Evolutionary conservation across 208 protist species (phyloP).

Genomic region (Vickermania ingenoplastis): DNA sequence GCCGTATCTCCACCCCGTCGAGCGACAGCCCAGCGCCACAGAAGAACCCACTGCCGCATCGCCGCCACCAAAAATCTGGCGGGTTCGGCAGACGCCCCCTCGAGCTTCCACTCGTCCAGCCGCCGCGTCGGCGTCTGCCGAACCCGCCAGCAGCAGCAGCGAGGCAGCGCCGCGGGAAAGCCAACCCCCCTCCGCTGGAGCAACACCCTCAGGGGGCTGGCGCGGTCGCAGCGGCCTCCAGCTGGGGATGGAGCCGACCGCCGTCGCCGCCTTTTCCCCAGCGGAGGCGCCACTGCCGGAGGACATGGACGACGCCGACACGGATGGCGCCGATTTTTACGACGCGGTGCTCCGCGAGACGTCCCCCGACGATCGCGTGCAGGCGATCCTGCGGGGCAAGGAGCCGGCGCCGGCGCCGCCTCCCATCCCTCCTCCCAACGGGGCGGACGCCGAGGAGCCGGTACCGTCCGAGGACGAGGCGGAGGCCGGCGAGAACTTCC

Average conservation of each 20-base stretch:
- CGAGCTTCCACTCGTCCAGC: background rate
- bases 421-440: background rate
- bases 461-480: background rate
- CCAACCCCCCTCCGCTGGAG: too few relatives aligned
- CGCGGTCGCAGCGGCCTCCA: too few relatives aligned
- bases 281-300: background rate
- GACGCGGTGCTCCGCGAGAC: background rate
- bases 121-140: background rate
- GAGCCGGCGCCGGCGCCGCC: background rate
- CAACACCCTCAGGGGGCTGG: too few relatives aligned
- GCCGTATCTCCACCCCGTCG: too few relatives aligned
- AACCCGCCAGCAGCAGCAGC: background rate
- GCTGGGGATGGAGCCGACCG: too few relatives aligned
- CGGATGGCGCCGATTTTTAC: background rate
- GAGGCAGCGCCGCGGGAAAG: background rate
- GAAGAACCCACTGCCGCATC: too few relatives aligned
- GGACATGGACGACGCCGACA: background rate
- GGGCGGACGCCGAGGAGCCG: background rate
- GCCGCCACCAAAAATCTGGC: too few relatives aligned
- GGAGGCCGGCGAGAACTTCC: background rate
- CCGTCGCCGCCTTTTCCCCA: background rate
- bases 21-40: too few relatives aligned
- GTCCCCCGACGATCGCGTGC: background rate
- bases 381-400: background rate
- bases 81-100: too few relatives aligned